Conservation (phyloP, 192 early-diverging fungal genomes). For the Coemansia sp. region DNA sequence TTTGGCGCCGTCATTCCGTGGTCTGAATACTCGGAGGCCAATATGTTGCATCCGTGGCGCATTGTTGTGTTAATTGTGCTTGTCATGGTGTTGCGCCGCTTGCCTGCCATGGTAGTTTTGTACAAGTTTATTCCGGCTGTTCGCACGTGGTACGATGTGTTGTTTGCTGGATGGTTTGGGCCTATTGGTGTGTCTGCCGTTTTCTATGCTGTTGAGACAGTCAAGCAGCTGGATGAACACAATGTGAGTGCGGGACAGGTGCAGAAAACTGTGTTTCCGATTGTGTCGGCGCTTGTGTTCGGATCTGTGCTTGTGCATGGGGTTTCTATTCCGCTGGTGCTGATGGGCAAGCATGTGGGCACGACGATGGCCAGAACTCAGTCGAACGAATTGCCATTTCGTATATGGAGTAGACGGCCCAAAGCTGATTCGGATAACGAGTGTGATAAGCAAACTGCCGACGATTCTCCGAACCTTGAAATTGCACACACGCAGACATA, state of each 20-base stretch:
- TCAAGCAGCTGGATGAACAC: slow-evolving; percentile 35
- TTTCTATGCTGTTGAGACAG: slow-evolving; percentile 58
- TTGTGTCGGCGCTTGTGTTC: slow-evolving; percentile 76
- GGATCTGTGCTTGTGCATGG: slow-evolving; percentile 83
- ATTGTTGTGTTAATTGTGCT: slow-evolving; percentile 61
- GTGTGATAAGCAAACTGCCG: not conserved
- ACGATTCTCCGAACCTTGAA: not conserved
- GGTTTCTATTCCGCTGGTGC: slow-evolving; percentile 72
- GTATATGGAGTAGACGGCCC: not conserved
- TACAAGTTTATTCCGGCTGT: slow-evolving; percentile 70
- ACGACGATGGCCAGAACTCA: slow-evolving; percentile 32
- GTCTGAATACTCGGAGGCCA: slow-evolving; percentile 54
- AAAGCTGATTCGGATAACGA: not conserved
- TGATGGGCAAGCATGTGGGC: slow-evolving; percentile 57
- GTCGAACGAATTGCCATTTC: slow-evolving; percentile 3
- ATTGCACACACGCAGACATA: not conserved
- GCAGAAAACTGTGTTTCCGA: slow-evolving; percentile 45
- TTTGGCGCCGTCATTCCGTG: slow-evolving; percentile 80
- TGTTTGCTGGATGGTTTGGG: slow-evolving; percentile 91
- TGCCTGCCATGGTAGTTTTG: slow-evolving; percentile 67
- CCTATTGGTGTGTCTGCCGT: slow-evolving; percentile 75
- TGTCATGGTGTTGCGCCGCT: slow-evolving; percentile 69
- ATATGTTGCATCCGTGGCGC: slow-evolving; percentile 63
- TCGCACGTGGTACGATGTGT: slow-evolving; percentile 68
- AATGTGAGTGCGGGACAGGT: slow-evolving; percentile 19